phyloP scores from a whole-genome alignment of 306 rosid genomes.

The Castanea crenata region DNA sequence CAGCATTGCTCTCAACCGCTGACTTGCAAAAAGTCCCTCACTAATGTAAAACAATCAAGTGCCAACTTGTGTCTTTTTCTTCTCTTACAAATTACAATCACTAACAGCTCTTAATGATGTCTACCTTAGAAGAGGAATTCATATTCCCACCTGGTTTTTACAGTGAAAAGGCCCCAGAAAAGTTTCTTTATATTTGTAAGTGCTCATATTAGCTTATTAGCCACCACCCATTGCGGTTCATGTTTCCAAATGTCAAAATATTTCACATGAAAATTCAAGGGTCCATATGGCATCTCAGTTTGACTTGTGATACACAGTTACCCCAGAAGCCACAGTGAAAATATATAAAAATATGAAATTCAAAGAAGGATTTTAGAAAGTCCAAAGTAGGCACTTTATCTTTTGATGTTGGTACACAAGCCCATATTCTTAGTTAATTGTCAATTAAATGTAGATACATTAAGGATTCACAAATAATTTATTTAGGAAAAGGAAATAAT shows the following conservation, averaged over 20 bases:
- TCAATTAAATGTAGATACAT: no score
- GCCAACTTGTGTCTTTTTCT: background rate
- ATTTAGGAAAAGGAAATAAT: no score
- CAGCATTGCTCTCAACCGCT: background rate
- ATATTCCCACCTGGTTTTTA: background rate
- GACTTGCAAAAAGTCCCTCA: background rate
- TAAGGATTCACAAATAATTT: no score
- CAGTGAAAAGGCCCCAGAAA: background rate
- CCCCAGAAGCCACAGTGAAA: background rate
- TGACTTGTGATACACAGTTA: background rate
- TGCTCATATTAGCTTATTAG: background rate
- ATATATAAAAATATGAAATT: background rate
- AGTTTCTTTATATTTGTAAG: background rate
- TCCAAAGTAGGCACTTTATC: background rate
- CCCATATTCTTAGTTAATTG: no score
- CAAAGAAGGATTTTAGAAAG: background rate
- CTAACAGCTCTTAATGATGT: background rate
- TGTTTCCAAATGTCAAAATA: background rate
- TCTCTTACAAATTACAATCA: background rate
- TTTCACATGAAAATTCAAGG: background rate
- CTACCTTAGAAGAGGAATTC: background rate
- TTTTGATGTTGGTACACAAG: no score
- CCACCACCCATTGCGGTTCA: background rate
- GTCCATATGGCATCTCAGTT: background rate
- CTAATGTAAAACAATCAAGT: background rate